Evolutionary conservation across 768 basidiomycete species (phyloP), one percentile per base, ranked within the genome.

Genomic region (Serendipita sp.): DNA sequence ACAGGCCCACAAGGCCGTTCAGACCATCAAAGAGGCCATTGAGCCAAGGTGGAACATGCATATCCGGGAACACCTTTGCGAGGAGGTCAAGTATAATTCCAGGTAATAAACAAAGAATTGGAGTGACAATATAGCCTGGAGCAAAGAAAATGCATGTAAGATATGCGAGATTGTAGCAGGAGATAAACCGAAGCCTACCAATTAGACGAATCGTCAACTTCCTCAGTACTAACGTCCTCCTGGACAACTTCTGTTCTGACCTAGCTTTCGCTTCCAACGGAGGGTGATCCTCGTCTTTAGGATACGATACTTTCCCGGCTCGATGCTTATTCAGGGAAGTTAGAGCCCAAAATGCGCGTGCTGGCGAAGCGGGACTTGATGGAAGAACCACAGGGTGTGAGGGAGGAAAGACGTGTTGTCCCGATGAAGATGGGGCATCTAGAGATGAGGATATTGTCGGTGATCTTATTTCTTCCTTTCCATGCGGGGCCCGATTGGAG

Each of bases 121-220:
- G 55, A 8, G 55, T 36, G 29, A 60, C 36, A 29, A 60, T 60
- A 29, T 60, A 60, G 11, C 55, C 55, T 60, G 34, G 23, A 23
- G 10, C 55, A 18, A 18, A 5, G n/a, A 8, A 50, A 50, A 18
- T 45, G 18, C 29, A 31, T 5, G 48, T 50, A 31, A 50, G 18
- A 50, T 8, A 50, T n/a, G 48, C 8, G 48, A 18, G 23, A 23
- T 23, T 23, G 23, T 50, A 5, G 8, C 40, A 40, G 13, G 40
- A 6, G 5, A 40, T 5, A 13, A 40, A 40, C 6, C 40, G 6
- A 5, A 52, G 8, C 55, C 10, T 33, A 60, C 55, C 55, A 10
- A 60, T 60, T 36, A 60, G 33, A n/a, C 55, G 55, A n/a, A 60
- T n/a, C 31, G 55, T 60, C 27, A 60, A 36, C n/a, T 60, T 10